Base-by-base conservation (phyloP, 495 filamentous ascomycete species). In the Talaromyces thailandensis region DNA sequence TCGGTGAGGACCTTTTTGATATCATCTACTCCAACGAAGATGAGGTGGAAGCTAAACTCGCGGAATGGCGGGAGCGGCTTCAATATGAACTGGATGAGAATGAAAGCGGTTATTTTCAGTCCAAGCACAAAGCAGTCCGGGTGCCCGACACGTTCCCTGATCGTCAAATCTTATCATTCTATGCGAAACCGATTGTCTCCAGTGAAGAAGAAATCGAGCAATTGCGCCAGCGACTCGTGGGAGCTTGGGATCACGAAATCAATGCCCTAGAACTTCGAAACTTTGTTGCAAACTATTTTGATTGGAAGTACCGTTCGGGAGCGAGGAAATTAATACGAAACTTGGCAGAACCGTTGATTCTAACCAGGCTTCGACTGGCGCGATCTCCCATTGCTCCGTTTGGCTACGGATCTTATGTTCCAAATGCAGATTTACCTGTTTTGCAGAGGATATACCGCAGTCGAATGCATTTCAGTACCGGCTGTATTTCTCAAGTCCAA, bases 121-220 rank as follows among this genome's bases (percentile, higher is more conserved):
- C 80, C 8, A 92, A 84, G 67, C 90, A 93, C 67, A 86, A 82
- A 57, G 78, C 83, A 3, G 74, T 98, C 58, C 79, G 73, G 4
- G 88, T 98, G 14, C 93, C 94, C 2, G 87, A 90, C 0, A 75
- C 76, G 24, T 99, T 98, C 66, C 94, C 94, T 0, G 86, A 90
- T 64, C 77, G 76, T 60, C 86, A 88, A 23, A 84, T 96, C 23
- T 77, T 97, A 26, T 79, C 89, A 21, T 96, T 89, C 66, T 98
- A 99, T 64, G 92, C 87, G 6, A 83, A 89, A 64, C 94, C 94
- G 0, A 84, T 86, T 0, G 86, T 98, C 8, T 96, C 92, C 5
- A 76, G 75, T 0, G 66, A 74, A 12, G 77, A 80, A 2, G 84
- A 85, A 2, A 69, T 97, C 23, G 74, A 82, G 2, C 76, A 71